Percentiles rank a stretch among this genome's conserved stretches.
Conservation (phyloP, 495 filamentous ascomycete species). For the Penicillium turbatum region DNA sequence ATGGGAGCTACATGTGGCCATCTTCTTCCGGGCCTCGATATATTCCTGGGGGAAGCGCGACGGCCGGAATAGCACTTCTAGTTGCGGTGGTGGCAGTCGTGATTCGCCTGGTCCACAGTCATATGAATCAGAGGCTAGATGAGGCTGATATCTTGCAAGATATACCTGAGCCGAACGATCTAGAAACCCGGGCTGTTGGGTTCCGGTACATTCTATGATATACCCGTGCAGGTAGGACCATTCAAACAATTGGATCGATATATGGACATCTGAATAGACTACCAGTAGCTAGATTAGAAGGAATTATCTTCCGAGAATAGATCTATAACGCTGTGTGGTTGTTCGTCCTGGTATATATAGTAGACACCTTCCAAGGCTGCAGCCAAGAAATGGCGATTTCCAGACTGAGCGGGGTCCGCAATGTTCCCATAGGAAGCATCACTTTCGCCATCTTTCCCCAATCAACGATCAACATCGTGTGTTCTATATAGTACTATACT, state of each 20-base stretch:
- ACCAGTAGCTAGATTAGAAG: too few species aligned
- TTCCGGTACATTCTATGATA: slow-evolving; percentile 52
- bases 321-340: too few species aligned
- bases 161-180: slow-evolving; percentile 22
- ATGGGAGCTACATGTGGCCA: slow-evolving; percentile 72
- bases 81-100: slow-evolving; percentile 28
- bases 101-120: slow-evolving; percentile 45
- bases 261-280: too few species aligned
- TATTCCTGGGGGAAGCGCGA: slow-evolving; percentile 31
- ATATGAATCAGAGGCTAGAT: slow-evolving; percentile 64
- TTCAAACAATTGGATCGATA: neutral
- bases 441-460: neutral
- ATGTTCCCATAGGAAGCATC: neutral
- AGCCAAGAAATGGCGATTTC: too few species aligned
- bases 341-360: too few species aligned
- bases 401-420: too few species aligned
- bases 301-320: too few species aligned
- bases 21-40: slow-evolving; percentile 41
- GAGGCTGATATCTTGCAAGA: slow-evolving; percentile 34
- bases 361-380: too few species aligned
- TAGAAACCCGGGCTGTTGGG: slow-evolving; percentile 48
- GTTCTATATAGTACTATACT: too few species aligned
- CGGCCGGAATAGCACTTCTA: slow-evolving; percentile 26
- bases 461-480: neutral
- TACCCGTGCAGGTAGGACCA: neutral